Conservation (phyloP, 352 stramenopile species). For the Globisporangium polare region DNA sequence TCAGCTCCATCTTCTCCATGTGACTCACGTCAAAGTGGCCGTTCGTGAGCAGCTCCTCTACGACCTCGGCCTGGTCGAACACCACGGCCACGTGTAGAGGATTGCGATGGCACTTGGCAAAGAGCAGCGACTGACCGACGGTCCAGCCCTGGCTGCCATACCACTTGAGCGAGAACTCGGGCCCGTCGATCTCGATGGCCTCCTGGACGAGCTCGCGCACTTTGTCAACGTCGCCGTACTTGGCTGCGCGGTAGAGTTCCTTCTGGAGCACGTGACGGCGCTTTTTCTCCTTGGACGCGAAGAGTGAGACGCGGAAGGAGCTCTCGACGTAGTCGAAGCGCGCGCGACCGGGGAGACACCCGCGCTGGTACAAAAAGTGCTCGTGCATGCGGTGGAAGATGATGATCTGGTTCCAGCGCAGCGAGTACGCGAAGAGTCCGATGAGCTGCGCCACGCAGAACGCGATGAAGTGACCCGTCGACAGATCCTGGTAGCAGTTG, state of each 20-base stretch:
- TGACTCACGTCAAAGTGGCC: constrained; percentile 66
- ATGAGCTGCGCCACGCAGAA: constrained; percentile 48
- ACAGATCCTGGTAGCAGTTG: constrained; percentile 30
- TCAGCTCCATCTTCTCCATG: constrained; percentile 69
- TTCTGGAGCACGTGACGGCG: constrained; percentile 48
- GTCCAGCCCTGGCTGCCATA: constrained; percentile 34
- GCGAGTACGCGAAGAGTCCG: constrained; percentile 49
- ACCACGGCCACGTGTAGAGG: constrained; percentile 71
- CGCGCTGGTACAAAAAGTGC: constrained; percentile 70
- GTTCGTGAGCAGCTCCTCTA: constrained; percentile 54
- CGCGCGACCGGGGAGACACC: constrained; percentile 48
- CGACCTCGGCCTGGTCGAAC: constrained; percentile 64
- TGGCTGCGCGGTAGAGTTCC: constrained; percentile 57
- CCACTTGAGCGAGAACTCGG: constrained; percentile 64
- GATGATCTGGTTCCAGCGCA: constrained; percentile 76
- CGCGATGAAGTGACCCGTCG: constrained; percentile 24
- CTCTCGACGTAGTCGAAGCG: constrained; percentile 65
- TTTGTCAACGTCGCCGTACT: constrained; percentile 52
- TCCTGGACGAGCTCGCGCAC: constrained; percentile 41
- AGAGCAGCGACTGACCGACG: constrained; percentile 22
- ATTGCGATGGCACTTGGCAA: constrained; percentile 54
- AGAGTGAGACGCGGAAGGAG: constrained; percentile 40
- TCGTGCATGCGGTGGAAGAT: constrained; percentile 79
- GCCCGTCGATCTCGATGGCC: constrained; percentile 49
- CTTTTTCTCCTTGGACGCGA: constrained; percentile 33